Evolutionary conservation across 768 basidiomycete species (phyloP), one percentile per base, ranked within the genome.

Genomic region (Pleurotus citrinopileatus): DNA sequence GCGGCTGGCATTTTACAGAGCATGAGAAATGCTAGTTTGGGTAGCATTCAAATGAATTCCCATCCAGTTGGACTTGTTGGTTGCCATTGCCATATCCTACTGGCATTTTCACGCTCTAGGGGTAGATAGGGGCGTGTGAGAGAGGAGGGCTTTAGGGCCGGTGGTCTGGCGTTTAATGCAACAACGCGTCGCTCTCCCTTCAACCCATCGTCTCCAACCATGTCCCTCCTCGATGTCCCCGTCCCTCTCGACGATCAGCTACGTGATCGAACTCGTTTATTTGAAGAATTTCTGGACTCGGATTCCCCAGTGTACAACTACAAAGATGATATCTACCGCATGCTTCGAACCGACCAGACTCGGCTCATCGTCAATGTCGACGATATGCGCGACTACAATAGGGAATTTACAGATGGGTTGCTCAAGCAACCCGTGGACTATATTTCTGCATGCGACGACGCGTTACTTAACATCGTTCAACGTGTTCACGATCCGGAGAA

Each of bases 301-400:
- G 85, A 86, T 54, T 82, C 82, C 2, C 67, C 79, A 23, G 63
- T 83, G 17, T 84, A 83, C 76, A 91, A 91, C 69, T 95, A 96
- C 76, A 83, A 86, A 62, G 87, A 94, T 62, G 87, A 89, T 54
- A 87, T 96, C 59, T 77, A 80, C 42, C 82, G 84, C 61, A 84
- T 98, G 85, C 80, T 98, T 44, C 84, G 89, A 54, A 77, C 79
- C 17, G 87, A 90, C 63, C 84, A 87, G 65, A 87, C 91, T 64
- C 85, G 97, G 68, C 86, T 98, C 63, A 85, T 95, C 62, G 84
- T 99, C 68, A 98, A 97, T 70, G 81, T 98, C 61, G 95, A 98
- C 69, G 94, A 98, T 73, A 73, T 98, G 63, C 87, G 96, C 72
- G 92, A 93, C 70, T 91, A 92, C 69, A 84, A 91, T 67, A 84